phyloP scores from a whole-genome alignment of 2,329 filamentous ascomycete species.

The Colletotrichum viniferum region DNA sequence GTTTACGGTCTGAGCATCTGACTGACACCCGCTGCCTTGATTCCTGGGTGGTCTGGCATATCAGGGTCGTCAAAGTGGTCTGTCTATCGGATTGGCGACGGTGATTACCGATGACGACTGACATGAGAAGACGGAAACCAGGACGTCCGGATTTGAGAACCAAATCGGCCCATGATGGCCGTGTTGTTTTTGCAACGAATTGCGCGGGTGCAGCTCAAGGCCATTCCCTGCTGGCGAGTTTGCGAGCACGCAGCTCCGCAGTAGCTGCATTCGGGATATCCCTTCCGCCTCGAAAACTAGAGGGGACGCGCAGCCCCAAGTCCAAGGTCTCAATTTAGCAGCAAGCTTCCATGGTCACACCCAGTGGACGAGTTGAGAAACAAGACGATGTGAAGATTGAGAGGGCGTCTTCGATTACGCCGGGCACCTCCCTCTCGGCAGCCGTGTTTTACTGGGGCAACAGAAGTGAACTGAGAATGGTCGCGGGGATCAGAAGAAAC shows the following conservation, averaged over 20 bases:
- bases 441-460: constrained; percentile 16
- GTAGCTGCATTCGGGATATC: neutral
- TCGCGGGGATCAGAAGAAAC: neutral
- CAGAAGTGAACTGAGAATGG: neutral
- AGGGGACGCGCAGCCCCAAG: neutral
- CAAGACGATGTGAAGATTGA: neutral
- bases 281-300: neutral
- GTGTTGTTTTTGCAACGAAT: neutral
- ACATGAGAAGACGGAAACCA: neutral
- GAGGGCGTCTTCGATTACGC: neutral
- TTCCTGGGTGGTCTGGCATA: neutral
- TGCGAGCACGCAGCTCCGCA: neutral
- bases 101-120: neutral
- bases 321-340: neutral
- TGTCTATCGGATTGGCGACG: neutral
- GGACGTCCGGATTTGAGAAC: neutral
- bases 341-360: neutral
- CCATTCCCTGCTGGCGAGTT: neutral
- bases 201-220: neutral
- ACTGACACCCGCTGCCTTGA: neutral
- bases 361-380: neutral
- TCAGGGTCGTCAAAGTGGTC: neutral
- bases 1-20: constrained; percentile 14
- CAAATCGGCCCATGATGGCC: neutral
- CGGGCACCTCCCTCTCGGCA: constrained; percentile 1